These are phyloP conservation scores for Alternaria arbusti DNA, from an alignment of 2,329 filamentous ascomycete species.

Conservation along the genomic window DNA sequence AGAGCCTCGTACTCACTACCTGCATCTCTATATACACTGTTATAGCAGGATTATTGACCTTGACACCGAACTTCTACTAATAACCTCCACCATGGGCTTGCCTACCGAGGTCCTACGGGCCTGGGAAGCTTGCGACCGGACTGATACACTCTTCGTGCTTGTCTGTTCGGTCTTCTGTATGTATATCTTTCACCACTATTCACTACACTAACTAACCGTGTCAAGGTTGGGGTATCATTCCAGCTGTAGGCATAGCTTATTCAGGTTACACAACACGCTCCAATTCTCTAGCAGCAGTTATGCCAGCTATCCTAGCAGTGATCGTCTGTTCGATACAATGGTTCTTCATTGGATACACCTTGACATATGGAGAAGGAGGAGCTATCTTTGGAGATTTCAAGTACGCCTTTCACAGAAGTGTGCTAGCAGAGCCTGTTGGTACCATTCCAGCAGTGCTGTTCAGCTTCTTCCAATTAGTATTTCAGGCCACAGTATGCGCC, in stretches of 20 bases:
- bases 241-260: slow-evolving; percentile 59
- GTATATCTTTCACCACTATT: neutral
- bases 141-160: slow-evolving; percentile 60
- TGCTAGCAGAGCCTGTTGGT: slow-evolving; percentile 57
- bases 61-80: neutral
- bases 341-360: slow-evolving; percentile 58
- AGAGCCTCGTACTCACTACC: neutral
- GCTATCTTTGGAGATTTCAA: slow-evolving; percentile 55
- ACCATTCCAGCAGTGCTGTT: slow-evolving; percentile 60
- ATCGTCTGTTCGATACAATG: slow-evolving; percentile 59
- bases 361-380: slow-evolving; percentile 57
- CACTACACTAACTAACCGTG: neutral
- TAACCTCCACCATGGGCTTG: slow-evolving; percentile 24
- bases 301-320: slow-evolving; percentile 56
- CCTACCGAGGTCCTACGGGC: slow-evolving; percentile 45
- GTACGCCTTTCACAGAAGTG: slow-evolving; percentile 55
- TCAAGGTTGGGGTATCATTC: slow-evolving; percentile 58
- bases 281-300: slow-evolving; percentile 57
- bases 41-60: neutral
- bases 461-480: slow-evolving; percentile 60
- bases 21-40: neutral
- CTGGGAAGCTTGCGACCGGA: slow-evolving; percentile 60
- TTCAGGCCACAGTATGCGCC: slow-evolving; percentile 59
- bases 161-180: slow-evolving; percentile 58
- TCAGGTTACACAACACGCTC: slow-evolving; percentile 58